phyloP scores from a whole-genome alignment of 768 basidiomycete species.

The Panellus pusillus region DNA sequence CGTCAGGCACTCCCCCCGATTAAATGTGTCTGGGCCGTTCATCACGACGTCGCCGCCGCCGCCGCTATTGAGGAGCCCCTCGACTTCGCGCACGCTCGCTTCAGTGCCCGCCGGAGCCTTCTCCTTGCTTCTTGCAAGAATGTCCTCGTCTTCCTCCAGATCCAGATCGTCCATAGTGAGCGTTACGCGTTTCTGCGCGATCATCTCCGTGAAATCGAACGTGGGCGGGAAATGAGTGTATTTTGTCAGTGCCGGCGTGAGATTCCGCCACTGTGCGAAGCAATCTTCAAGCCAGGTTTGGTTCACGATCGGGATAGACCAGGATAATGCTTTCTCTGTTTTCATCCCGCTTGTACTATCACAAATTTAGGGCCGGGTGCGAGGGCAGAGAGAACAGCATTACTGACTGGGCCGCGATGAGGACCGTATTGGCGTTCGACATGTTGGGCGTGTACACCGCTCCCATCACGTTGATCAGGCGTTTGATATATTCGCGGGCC shows the following conservation, averaged over 20 bases:
- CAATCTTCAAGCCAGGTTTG: constrained; percentile 93
- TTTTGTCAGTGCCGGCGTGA: constrained; percentile 62
- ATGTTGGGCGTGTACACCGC: constrained; percentile 82
- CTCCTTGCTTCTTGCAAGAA: not conserved
- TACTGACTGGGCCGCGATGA: constrained; percentile 83
- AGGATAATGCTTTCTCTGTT: constrained; percentile 68
- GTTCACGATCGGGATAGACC: constrained; percentile 87
- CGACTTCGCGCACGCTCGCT: constrained; percentile 32
- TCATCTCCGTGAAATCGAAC: constrained; percentile 55
- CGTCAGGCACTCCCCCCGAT: not conserved
- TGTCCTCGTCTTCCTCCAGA: constrained; percentile 21
- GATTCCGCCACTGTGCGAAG: constrained; percentile 73
- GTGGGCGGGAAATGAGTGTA: constrained; percentile 71
- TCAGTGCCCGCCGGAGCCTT: constrained; percentile 29
- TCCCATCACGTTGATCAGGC: constrained; percentile 74
- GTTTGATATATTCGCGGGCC: constrained; percentile 85
- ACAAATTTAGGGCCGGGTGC: not conserved
- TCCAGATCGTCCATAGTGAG: constrained; percentile 9
- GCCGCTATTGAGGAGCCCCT: constrained; percentile 19
- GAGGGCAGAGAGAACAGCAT: not conserved
- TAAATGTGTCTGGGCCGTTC: constrained; percentile 7
- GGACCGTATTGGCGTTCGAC: constrained; percentile 71
- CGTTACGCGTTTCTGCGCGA: constrained; percentile 43
- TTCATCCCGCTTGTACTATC: constrained; percentile 53
- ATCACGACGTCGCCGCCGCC: constrained; percentile 7